Evolutionary conservation across 2,329 filamentous ascomycete genomes (phyloP).

Genomic region (Ceratocystis harringtonii): DNA sequence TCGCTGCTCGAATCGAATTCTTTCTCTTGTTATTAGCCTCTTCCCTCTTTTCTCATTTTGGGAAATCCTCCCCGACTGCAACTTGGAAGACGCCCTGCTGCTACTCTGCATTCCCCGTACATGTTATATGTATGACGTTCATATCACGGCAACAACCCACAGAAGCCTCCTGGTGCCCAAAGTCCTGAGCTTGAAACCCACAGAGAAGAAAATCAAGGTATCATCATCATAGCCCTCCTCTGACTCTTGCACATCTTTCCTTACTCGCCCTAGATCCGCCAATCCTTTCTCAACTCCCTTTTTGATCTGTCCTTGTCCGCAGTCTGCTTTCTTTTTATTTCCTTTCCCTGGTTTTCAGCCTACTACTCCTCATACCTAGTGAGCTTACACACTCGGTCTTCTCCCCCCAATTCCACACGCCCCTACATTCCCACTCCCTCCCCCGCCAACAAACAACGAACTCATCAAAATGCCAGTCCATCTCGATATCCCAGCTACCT

Average conservation of each 20-base stretch:
- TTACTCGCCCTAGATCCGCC: neutral
- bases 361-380: neutral
- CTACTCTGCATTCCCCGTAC: neutral
- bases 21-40: neutral
- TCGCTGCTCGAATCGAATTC: neutral
- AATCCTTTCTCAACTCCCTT: conserved; percentile 2
- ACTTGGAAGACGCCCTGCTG: neutral
- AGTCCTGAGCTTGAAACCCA: neutral
- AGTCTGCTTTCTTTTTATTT: neutral
- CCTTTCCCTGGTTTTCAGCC: conserved; percentile 1
- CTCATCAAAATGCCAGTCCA: conserved; percentile 30
- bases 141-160: neutral
- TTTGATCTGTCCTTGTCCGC: neutral
- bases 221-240: neutral
- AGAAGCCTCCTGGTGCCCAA: neutral
- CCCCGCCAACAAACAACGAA: conserved; percentile 10
- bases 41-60: conserved; percentile 7
- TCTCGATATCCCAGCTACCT: conserved; percentile 31
- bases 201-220: conserved; percentile 1
- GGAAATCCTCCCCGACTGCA: neutral
- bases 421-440: neutral
- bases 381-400: neutral
- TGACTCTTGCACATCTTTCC: conserved; percentile 3
- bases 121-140: neutral
- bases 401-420: conserved; percentile 2